Conservation (phyloP, 176 grass and related monocot genomes). For the Microstegium vimineum region DNA sequence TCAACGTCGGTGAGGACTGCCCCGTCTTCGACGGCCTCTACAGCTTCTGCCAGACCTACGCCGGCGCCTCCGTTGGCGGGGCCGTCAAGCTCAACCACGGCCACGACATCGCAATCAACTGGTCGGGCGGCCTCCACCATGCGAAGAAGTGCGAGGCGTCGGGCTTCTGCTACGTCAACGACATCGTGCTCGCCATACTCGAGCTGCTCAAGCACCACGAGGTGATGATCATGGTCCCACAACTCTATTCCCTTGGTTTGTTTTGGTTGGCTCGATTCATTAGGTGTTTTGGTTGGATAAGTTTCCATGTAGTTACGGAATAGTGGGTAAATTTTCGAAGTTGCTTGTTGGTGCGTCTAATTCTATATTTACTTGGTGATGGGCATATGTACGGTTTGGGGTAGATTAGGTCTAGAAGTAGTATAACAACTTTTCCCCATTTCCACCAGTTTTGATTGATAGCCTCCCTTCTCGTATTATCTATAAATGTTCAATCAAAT, state of each 20-base stretch:
- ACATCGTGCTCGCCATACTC: constrained; percentile 83
- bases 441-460: background rate
- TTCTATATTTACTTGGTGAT: background rate
- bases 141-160: constrained; percentile 84
- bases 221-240: constrained; percentile 22
- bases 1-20: constrained; percentile 90
- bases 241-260: background rate
- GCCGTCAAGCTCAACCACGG: constrained; percentile 80
- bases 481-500: background rate
- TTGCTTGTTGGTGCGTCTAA: background rate
- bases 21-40: constrained; percentile 84
- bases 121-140: constrained; percentile 81
- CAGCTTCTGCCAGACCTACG: constrained; percentile 90
- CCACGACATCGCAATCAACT: constrained; percentile 85
- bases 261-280: background rate
- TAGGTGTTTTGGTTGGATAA: background rate
- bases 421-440: background rate
- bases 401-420: background rate
- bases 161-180: constrained; percentile 90
- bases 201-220: constrained; percentile 73
- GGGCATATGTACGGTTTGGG: background rate
- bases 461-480: background rate
- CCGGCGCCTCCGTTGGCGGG: constrained; percentile 63
- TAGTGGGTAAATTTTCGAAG: background rate
- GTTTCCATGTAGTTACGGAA: background rate